Evolutionary conservation across 352 stramenopile species (phyloP), one percentile per base, ranked within the genome.

Genomic region (Phytophthora hybrid): DNA sequence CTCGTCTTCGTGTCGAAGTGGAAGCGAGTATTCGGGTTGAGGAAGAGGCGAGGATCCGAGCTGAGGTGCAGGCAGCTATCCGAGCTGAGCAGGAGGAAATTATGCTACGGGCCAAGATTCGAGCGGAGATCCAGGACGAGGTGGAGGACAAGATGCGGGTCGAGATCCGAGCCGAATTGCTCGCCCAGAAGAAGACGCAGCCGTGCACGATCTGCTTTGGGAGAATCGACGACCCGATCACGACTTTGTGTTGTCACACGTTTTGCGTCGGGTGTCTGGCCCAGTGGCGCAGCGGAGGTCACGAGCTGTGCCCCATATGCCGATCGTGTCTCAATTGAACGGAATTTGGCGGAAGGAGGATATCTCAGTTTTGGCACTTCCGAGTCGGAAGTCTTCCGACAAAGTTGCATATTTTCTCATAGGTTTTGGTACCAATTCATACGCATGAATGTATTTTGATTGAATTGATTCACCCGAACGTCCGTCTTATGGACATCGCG

Each of bases 61-160:
- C 58, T 51, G 65, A 72, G 34, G 65, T 72, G 4, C 49, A 72
- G 23, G 37, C 49, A 2, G 14, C 49, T 7, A 21, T 72, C 57
- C 58, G 19, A 57, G 65, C 65, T 32, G 65, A 72, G 26, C 65
- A 72, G 58, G 57, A 67, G 44, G 57, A 72, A 16, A 26, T 14
- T n/a, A 54, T 72, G 10, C 57, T 67, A 10, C 57, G 58, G 18
- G 46, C 26, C 16, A 64, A 31, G 39, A 72, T 72, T 39, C 65
- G 65, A 72, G 58, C 47, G 49, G 65, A 67, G 54, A 67, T 72
- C 5, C 65, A 72, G 32, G 31, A 21, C 19, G 59, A 69, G 57
- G 66, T 73, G 51, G 59, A 73, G 66, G 29, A 63, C 41, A 73
- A 69, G 41, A 69, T 73, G 59, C 59, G 66, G 1, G 41, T 26